Evolutionary conservation across 2,329 filamentous ascomycete genomes (phyloP).

Genomic region (Trichothecium roseum): DNA sequence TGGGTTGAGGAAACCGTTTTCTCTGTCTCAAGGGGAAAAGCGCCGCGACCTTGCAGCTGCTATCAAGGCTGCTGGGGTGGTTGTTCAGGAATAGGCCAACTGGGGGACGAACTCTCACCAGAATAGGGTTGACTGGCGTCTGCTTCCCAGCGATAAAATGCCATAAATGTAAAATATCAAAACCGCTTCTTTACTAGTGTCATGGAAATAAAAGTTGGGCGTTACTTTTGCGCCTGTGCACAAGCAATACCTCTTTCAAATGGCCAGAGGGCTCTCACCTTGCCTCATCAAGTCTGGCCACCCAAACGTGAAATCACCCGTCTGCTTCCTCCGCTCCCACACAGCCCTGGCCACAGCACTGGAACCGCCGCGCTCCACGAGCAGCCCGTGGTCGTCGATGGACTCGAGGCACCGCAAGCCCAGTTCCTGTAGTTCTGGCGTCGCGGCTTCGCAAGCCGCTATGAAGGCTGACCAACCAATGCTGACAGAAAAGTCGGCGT

Average conservation of each 20-base stretch:
- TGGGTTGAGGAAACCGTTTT: conserved; percentile 37
- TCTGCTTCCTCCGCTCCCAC: conserved; percentile 15
- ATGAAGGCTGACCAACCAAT: conserved; percentile 33
- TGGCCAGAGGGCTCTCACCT: too few species aligned
- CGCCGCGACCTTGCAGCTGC: conserved; percentile 22
- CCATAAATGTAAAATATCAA: too few species aligned
- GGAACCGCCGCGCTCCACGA: conserved; percentile 14
- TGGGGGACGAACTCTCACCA: too few species aligned
- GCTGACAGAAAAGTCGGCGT: conserved; percentile 24
- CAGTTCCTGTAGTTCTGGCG: conserved; percentile 20
- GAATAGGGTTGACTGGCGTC: too few species aligned
- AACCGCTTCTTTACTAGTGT: too few species aligned
- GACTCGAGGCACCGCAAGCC: conserved; percentile 11
- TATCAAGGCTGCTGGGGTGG: conserved; percentile 28
- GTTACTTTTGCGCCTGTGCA: too few species aligned
- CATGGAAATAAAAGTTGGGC: too few species aligned
- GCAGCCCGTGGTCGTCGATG: conserved; percentile 17
- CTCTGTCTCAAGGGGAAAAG: conserved; percentile 20
- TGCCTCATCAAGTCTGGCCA: conserved; percentile 11
- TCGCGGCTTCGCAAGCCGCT: conserved; percentile 28
- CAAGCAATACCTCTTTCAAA: too few species aligned
- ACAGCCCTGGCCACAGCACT: conserved; percentile 15
- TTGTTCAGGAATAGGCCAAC: too few species aligned
- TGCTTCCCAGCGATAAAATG: too few species aligned
- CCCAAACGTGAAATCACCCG: conserved; percentile 18